These are phyloP conservation scores for Teratosphaeriaceae sp. DNA, from an alignment of 2,329 filamentous ascomycete species.

Conservation along the genomic window DNA sequence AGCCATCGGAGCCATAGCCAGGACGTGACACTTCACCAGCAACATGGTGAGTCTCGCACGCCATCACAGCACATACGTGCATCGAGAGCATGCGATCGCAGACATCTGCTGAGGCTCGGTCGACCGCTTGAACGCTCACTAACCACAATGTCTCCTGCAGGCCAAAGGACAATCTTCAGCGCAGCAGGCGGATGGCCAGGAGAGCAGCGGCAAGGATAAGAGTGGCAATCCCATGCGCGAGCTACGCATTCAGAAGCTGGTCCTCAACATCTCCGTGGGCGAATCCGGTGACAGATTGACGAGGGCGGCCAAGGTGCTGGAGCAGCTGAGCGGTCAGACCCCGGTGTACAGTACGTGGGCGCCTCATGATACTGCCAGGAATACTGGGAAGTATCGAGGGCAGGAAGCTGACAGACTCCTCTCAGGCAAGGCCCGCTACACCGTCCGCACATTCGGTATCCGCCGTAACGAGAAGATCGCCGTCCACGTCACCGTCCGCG, in stretches of 20 bases:
- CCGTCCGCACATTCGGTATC: conserved; percentile 99
- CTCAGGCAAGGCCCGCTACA: conserved; percentile 99
- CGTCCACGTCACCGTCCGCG: conserved; percentile 98
- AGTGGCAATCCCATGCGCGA: conserved; percentile 98
- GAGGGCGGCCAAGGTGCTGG: conserved; percentile 98
- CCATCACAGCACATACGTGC: too few species aligned
- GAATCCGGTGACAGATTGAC: conserved; percentile 99
- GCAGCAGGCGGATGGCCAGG: conserved; percentile 27
- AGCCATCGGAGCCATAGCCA: conserved; percentile 13
- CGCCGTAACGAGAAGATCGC: conserved; percentile 99
- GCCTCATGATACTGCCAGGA: too few species aligned
- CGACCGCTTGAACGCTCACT: conserved; percentile 10
- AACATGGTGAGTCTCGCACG: conserved; percentile 47
- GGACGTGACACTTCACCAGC: conserved; percentile 32
- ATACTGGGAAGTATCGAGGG: too few species aligned
- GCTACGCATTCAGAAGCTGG: conserved; percentile 98
- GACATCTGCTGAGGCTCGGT: background rate
- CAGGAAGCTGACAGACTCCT: conserved; percentile 13
- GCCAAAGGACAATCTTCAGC: conserved; percentile 22
- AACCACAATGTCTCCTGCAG: conserved; percentile 12
- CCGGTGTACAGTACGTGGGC: conserved; percentile 86
- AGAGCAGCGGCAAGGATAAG: conserved; percentile 54
- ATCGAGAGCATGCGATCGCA: too few species aligned
- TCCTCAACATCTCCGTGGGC: conserved; percentile 99
- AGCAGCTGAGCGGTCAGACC: conserved; percentile 99